These are phyloP conservation scores for Geotrichum bryndzae DNA, from an alignment of 1,139 yeast genomes.

Conservation along the genomic window DNA sequence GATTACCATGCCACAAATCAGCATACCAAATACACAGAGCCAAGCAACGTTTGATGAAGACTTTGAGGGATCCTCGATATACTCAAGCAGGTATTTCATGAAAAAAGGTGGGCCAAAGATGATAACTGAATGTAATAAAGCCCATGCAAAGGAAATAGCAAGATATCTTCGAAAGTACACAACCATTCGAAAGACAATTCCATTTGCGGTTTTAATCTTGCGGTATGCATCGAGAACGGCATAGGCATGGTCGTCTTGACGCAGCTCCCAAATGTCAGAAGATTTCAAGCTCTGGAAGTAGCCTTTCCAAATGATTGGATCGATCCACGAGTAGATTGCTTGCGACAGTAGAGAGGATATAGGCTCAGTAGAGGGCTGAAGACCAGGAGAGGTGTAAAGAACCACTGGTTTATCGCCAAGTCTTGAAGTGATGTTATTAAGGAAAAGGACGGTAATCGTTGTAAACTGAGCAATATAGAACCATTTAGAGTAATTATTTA, in stretches of 20 bases:
- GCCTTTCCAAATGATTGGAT: slow-evolving; percentile 62
- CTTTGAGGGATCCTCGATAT: slow-evolving; percentile 64
- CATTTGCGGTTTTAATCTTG: slow-evolving; percentile 36
- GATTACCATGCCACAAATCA: slow-evolving; percentile 54
- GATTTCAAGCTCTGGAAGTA: slow-evolving; percentile 49
- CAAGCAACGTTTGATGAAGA: slow-evolving; percentile 72
- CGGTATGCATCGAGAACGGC: slow-evolving; percentile 55
- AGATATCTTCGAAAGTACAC: slow-evolving; percentile 57
- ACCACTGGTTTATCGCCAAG: slow-evolving; percentile 46
- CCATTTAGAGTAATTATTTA: slow-evolving; percentile 30
- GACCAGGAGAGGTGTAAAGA: slow-evolving; percentile 37
- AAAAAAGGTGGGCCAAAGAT: slow-evolving; percentile 74
- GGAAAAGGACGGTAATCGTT: slow-evolving; percentile 42
- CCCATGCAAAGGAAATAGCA: slow-evolving; percentile 65
- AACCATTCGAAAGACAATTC: slow-evolving; percentile 54
- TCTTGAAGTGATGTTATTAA: slow-evolving; percentile 56
- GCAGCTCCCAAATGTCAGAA: slow-evolving; percentile 79
- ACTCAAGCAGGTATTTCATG: slow-evolving; percentile 71
- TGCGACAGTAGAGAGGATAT: slow-evolving; percentile 55
- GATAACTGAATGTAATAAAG: slow-evolving; percentile 56
- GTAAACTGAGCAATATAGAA: slow-evolving; percentile 34
- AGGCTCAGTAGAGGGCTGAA: slow-evolving; percentile 71
- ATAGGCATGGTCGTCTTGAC: slow-evolving; percentile 75
- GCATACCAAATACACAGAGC: slow-evolving; percentile 76
- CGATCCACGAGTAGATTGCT: slow-evolving; percentile 71